These are phyloP conservation scores for Monosporascus sp. DNA, from an alignment of 2,329 filamentous ascomycete genomes.

Conservation along the genomic window DNA sequence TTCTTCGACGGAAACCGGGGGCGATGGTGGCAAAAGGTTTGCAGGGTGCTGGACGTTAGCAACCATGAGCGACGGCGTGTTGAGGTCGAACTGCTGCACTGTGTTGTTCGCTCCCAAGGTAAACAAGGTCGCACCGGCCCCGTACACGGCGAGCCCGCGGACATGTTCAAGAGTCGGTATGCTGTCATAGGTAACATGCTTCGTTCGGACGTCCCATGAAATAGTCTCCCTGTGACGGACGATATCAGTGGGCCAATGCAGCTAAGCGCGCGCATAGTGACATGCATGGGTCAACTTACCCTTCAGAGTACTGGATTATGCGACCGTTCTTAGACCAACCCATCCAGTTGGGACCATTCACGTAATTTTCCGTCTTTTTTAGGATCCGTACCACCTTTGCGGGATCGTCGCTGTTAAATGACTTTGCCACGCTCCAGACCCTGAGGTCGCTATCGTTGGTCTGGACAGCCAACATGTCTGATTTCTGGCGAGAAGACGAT, in stretches of 20 bases:
- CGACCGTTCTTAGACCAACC: conserved; percentile 97
- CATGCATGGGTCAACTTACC: conserved; percentile 52
- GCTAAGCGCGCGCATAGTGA: conserved; percentile 43
- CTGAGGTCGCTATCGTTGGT: conserved; percentile 86
- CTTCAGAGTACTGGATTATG: conserved; percentile 86
- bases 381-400: conserved; percentile 87
- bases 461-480: conserved; percentile 94
- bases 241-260: conserved; percentile 23
- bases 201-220: conserved; percentile 97
- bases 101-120: conserved; percentile 83
- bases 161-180: conserved; percentile 82
- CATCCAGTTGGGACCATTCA: conserved; percentile 85
- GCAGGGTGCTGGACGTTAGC: conserved; percentile 83
- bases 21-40: conserved; percentile 70
- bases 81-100: conserved; percentile 92
- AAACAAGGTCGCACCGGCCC: conserved; percentile 85
- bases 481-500: conserved; percentile 91
- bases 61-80: conserved; percentile 73
- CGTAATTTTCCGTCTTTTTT: conserved; percentile 69
- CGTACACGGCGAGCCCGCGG: conserved; percentile 79
- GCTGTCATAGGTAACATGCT: conserved; percentile 84
- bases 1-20: conserved; percentile 75
- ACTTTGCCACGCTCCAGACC: conserved; percentile 95
- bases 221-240: conserved; percentile 65
- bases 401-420: conserved; percentile 61